These are phyloP conservation scores for Thamnidium elegans DNA, from an alignment of 192 early-diverging fungal species.

Conservation along the genomic window DNA sequence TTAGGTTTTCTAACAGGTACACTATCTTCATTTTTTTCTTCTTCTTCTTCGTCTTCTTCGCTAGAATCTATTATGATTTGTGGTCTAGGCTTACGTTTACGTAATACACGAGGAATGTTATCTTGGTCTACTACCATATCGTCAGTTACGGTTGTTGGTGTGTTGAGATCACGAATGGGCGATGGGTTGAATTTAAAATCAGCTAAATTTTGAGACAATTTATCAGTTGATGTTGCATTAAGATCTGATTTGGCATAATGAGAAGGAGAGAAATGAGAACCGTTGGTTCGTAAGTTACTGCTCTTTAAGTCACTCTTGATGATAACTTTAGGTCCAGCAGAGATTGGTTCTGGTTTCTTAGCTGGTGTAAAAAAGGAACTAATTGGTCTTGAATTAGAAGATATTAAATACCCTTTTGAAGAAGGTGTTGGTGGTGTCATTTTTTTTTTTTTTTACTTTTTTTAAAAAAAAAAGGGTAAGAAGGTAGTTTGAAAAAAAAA, in stretches of 20 bases:
- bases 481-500: not conserved
- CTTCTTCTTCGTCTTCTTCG: conserved; percentile 22
- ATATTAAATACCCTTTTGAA: not conserved
- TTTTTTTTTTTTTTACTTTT: not conserved
- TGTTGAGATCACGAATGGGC: not conserved
- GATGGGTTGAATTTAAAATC: not conserved
- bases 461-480: not conserved
- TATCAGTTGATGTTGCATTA: not conserved
- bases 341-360: too few relatives aligned
- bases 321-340: not conserved
- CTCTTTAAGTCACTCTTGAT: conserved; percentile 9
- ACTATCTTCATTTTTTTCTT: not conserved
- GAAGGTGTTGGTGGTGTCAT: not conserved
- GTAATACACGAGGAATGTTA: not conserved
- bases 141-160: not conserved
- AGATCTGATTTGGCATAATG: not conserved
- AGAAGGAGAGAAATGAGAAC: not conserved
- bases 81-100: not conserved
- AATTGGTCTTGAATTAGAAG: too few relatives aligned
- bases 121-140: not conserved
- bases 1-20: not conserved
- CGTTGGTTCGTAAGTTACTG: not conserved
- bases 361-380: too few relatives aligned
- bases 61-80: not conserved
- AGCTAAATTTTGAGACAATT: not conserved